Percentiles rank a stretch among this genome's conserved stretches.
Conservation (phyloP, 2,329 filamentous ascomycete genomes). For the Lasiodiplodia sp. region DNA sequence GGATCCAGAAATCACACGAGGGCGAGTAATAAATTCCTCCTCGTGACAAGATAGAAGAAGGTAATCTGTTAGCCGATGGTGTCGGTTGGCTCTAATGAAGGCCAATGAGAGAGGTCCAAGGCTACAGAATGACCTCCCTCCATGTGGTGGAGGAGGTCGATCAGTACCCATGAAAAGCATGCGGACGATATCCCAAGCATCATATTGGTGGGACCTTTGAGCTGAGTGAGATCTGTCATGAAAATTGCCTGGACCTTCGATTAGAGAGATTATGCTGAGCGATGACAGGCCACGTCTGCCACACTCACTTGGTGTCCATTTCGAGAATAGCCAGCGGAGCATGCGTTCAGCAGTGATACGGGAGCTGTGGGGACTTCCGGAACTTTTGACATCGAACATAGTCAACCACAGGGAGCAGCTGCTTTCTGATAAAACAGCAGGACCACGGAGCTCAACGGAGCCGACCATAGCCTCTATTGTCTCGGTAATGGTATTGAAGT, state of each 20-base stretch:
- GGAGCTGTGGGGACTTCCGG: constrained; percentile 72
- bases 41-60: constrained; percentile 49
- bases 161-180: constrained; percentile 76
- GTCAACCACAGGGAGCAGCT: constrained; percentile 76
- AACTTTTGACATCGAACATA: constrained; percentile 70
- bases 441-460: constrained; percentile 82
- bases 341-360: constrained; percentile 73
- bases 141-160: constrained; percentile 42
- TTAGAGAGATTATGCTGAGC: constrained; percentile 22
- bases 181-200: constrained; percentile 70
- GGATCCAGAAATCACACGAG: neutral
- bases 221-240: constrained; percentile 72
- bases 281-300: constrained; percentile 30
- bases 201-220: constrained; percentile 68
- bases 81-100: constrained; percentile 51
- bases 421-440: constrained; percentile 79
- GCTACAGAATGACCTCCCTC: constrained; percentile 40
- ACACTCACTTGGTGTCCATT: constrained; percentile 79
- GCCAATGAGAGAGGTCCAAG: constrained; percentile 53
- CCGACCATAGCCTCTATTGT: constrained; percentile 76
- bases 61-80: constrained; percentile 56
- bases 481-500: constrained; percentile 71
- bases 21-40: neutral
- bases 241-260: constrained; percentile 46
- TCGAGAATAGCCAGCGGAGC: constrained; percentile 80